Evolutionary conservation across 805 yeast genomes (phyloP).

Genomic region (Scheffersomyces coipomensis): DNA sequence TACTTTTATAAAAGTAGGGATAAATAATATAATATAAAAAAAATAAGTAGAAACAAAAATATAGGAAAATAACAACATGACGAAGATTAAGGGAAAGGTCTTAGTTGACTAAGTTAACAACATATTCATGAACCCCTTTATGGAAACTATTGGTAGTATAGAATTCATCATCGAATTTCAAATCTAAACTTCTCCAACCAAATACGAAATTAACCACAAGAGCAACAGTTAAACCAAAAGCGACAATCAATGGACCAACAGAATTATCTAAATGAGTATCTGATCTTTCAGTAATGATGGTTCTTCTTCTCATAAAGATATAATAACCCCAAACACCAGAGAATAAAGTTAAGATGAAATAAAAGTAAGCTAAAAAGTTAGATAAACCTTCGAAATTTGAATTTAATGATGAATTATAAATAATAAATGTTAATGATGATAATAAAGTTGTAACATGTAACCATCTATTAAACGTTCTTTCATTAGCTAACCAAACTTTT

Average conservation of each 20-base stretch:
- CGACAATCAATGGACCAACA: slow-evolving; percentile 81
- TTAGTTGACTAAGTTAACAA: slow-evolving; percentile 23
- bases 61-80: no score
- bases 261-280: slow-evolving; percentile 88
- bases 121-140: slow-evolving; percentile 31
- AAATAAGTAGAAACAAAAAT: no score
- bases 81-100: no score
- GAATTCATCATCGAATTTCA: slow-evolving; percentile 21
- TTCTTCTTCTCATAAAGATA: slow-evolving; percentile 68
- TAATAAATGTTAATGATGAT: slow-evolving; percentile 79
- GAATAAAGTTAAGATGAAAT: slow-evolving; percentile 79
- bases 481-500: slow-evolving; percentile 97
- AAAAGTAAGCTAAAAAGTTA: slow-evolving; percentile 67
- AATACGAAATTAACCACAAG: slow-evolving; percentile 70
- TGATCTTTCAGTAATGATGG: slow-evolving; percentile 73
- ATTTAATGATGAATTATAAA: slow-evolving; percentile 69
- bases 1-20: no score
- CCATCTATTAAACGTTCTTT: slow-evolving; percentile 96
- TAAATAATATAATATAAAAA: no score
- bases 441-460: slow-evolving; percentile 82
- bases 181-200: slow-evolving; percentile 42
- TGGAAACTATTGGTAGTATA: slow-evolving; percentile 32
- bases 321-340: slow-evolving; percentile 88
- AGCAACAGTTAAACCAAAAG: slow-evolving; percentile 64
- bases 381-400: slow-evolving; percentile 69